Percentiles rank a stretch among this genome's conserved stretches.
Conservation (phyloP, 1,139 yeast species). For the Yarrowia galli region DNA sequence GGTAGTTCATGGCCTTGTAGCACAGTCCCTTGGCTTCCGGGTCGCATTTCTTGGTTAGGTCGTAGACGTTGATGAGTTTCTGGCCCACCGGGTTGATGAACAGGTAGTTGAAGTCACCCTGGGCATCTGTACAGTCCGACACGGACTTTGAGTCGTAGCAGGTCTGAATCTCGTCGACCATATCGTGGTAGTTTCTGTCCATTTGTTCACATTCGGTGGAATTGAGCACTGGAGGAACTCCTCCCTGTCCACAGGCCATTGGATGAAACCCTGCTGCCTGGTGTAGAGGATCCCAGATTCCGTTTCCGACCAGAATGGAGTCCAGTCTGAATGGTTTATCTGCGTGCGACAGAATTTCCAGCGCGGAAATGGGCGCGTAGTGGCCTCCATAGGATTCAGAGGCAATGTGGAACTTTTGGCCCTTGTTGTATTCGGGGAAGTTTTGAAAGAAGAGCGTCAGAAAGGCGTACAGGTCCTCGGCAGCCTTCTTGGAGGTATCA, state of each 20-base stretch:
- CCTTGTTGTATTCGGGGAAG: constrained; percentile 79
- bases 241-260: constrained; percentile 98
- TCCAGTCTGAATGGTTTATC: constrained; percentile 84
- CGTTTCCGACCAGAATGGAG: constrained; percentile 93
- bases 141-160: not conserved
- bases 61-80: constrained; percentile 73
- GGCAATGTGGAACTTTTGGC: constrained; percentile 86
- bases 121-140: constrained; percentile 2
- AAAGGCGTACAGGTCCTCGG: constrained; percentile 91
- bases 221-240: constrained; percentile 77
- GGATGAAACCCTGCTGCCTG: constrained; percentile 91
- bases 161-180: constrained; percentile 17
- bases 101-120: constrained; percentile 27
- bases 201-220: constrained; percentile 77
- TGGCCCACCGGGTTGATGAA: constrained; percentile 15
- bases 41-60: constrained; percentile 86
- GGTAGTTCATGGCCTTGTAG: constrained; percentile 72
- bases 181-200: constrained; percentile 60
- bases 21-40: constrained; percentile 66
- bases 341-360: constrained; percentile 79
- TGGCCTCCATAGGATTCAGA: constrained; percentile 99
- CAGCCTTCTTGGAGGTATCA: constrained; percentile 68
- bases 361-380: constrained; percentile 91
- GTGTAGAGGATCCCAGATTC: constrained; percentile 89
- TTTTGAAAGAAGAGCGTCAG: constrained; percentile 87